Evolutionary conservation across 106 monocot species (phyloP).

Genomic region (Allium cepa): DNA sequence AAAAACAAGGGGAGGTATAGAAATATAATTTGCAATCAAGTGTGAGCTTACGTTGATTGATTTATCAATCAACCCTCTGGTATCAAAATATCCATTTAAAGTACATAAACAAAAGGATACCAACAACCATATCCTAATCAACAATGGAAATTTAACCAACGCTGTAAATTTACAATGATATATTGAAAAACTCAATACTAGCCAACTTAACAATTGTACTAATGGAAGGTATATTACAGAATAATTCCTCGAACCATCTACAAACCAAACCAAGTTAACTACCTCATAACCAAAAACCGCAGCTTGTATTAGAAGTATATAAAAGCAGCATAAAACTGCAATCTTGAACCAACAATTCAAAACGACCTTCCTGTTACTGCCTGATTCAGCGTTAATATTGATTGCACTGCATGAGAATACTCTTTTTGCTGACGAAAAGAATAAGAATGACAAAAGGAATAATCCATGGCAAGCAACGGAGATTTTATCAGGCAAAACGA

Average conservation of each 20-base stretch:
- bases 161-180: constrained; percentile 23
- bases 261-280: constrained; percentile 8
- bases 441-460: constrained; percentile 23
- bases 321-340: constrained; percentile 29
- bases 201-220: constrained; percentile 48
- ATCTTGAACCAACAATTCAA: constrained; percentile 34
- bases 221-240: constrained; percentile 29
- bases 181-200: constrained; percentile 21
- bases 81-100: constrained; percentile 30
- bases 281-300: constrained; percentile 36
- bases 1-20: constrained; percentile 45
- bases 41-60: constrained; percentile 18
- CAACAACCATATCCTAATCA: constrained; percentile 59
- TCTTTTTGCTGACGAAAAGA: constrained; percentile 12
- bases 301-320: constrained; percentile 31
- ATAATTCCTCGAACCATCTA: constrained; percentile 6
- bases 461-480: constrained; percentile 11
- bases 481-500: constrained; percentile 27
- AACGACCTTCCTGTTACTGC: neutral
- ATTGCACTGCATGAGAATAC: constrained; percentile 13
- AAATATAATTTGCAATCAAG: constrained; percentile 41
- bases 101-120: constrained; percentile 41
- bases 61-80: constrained; percentile 15
- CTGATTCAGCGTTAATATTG: neutral
- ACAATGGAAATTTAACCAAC: constrained; percentile 32